Evolutionary conservation across 2,329 filamentous ascomycete genomes (phyloP).

Genomic region (Colletotrichum sp.): DNA sequence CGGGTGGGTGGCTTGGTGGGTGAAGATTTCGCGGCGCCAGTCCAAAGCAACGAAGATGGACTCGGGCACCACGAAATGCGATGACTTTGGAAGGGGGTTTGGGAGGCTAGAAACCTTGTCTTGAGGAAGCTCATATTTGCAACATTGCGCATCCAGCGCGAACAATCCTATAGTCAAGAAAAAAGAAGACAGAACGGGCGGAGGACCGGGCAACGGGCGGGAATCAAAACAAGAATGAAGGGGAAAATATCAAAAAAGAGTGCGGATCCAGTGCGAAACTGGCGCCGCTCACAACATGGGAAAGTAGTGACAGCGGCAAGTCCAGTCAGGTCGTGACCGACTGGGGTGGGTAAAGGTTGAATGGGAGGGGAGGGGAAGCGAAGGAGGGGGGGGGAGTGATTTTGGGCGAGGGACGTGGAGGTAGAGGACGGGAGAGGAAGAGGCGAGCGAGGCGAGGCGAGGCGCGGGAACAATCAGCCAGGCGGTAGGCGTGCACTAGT

Average conservation of each 20-base stretch:
- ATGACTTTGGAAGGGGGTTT: background rate
- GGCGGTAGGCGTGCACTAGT: background rate
- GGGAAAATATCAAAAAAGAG: conserved; percentile 11
- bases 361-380: background rate
- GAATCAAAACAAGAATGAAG: background rate
- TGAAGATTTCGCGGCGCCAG: conserved; percentile 14
- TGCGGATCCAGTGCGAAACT: conserved; percentile 16
- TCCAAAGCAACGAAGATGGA: background rate
- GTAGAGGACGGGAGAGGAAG: background rate
- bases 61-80: conserved; percentile 1
- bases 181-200: conserved; percentile 5
- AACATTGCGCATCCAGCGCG: conserved; percentile 36
- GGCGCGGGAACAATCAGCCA: conserved; percentile 4
- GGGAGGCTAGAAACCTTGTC: conserved; percentile 38
- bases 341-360: background rate
- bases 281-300: conserved; percentile 19
- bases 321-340: background rate
- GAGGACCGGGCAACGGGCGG: conserved; percentile 13
- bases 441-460: background rate
- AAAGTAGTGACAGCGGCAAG: conserved; percentile 17
- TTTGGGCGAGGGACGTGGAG: background rate
- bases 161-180: background rate
- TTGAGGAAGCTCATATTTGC: conserved; percentile 49
- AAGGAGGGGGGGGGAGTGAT: background rate
- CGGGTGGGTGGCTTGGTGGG: background rate